These are phyloP conservation scores for Strobilomyces dryophilus DNA, from an alignment of 768 basidiomycete species.

Conservation along the genomic window DNA sequence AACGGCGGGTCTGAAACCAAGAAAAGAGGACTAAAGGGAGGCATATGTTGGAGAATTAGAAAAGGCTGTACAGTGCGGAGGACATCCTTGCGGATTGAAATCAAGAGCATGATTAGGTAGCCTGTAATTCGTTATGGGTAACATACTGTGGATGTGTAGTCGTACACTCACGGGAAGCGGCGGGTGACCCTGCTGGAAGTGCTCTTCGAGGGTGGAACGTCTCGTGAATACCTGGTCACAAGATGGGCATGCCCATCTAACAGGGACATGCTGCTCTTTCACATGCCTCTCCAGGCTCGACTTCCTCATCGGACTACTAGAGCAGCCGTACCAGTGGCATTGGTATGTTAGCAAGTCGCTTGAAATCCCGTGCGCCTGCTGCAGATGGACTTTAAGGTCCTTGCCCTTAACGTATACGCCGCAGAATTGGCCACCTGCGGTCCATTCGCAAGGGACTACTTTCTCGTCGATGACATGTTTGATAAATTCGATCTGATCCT, in stretches of 20 bases:
- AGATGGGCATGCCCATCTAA: slow-evolving; percentile 1
- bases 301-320: neutral
- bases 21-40: neutral
- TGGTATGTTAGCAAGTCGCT: neutral
- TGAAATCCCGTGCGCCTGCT: neutral
- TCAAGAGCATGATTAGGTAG: neutral
- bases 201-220: neutral
- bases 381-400: slow-evolving; percentile 7
- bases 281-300: slow-evolving; percentile 4
- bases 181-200: neutral
- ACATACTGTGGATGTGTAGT: neutral
- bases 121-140: neutral
- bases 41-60: neutral
- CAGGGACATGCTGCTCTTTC: neutral
- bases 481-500: slow-evolving; percentile 7
- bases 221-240: slow-evolving; percentile 4
- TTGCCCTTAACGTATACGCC: neutral
- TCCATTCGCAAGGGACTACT: slow-evolving; percentile 5
- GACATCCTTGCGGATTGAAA: neutral
- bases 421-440: neutral
- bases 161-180: neutral
- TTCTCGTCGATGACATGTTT: neutral
- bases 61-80: neutral
- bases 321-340: slow-evolving; percentile 11
- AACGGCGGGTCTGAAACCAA: neutral